Percentiles rank a stretch among this genome's conserved stretches.
Evolutionary conservation across 495 filamentous ascomycete genomes (phyloP).

Genomic region (Penicillium canariense): DNA sequence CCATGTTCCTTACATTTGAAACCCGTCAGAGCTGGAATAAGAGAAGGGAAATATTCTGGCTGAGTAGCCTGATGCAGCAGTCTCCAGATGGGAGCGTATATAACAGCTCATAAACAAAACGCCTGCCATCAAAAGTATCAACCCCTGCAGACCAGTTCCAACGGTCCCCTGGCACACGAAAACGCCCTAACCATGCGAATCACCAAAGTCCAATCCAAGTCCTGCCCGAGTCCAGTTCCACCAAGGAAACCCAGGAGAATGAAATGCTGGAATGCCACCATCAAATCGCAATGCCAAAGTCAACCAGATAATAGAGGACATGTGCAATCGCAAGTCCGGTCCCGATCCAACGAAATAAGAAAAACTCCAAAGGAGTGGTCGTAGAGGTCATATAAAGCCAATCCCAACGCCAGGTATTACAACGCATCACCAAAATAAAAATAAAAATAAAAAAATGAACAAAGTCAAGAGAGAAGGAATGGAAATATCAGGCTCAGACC

Average conservation of each 20-base stretch:
- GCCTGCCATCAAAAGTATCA: not conserved
- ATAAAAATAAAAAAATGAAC: not conserved
- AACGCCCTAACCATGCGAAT: not conserved
- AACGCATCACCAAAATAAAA: not conserved
- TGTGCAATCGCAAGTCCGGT: not conserved
- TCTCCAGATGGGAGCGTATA: not conserved
- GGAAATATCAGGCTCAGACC: slow-evolving; percentile 24
- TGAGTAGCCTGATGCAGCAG: not conserved
- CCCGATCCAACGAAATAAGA: not conserved
- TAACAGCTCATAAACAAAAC: not conserved
- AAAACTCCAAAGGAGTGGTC: not conserved
- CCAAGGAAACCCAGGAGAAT: not conserved
- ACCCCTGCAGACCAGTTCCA: not conserved
- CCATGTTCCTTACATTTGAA: too few relatives aligned
- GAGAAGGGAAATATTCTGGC: not conserved
- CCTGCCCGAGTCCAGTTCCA: not conserved
- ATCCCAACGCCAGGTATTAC: not conserved
- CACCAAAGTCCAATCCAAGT: not conserved
- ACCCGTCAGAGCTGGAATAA: not conserved
- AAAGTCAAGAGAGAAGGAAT: not conserved
- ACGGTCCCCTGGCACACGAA: not conserved
- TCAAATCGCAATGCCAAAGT: not conserved
- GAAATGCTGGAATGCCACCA: too few relatives aligned
- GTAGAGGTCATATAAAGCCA: not conserved
- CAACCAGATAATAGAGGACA: not conserved